A percentile compares a stretch with the other conserved stretches of the same genome.
Evolutionary conservation across 768 basidiomycete genomes (phyloP).

Genomic region (Steccherinum ochraceum): DNA sequence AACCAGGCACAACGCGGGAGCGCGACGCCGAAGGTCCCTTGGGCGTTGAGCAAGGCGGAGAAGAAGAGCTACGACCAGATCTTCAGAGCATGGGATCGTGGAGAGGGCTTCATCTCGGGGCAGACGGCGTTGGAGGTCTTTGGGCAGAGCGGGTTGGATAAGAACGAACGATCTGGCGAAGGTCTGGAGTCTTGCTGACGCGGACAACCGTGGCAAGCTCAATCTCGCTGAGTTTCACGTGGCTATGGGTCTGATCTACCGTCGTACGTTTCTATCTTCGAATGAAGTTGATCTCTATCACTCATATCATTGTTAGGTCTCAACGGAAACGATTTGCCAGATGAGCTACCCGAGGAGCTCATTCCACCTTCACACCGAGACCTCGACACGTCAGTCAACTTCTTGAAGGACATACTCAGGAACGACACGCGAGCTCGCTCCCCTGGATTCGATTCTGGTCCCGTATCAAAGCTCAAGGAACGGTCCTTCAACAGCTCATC

Average conservation of each 20-base stretch:
- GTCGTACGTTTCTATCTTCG: conserved; percentile 54
- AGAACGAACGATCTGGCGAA: conserved; percentile 88
- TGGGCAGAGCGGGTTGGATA: conserved; percentile 83
- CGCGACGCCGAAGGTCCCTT: conserved; percentile 64
- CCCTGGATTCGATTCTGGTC: conserved; percentile 41
- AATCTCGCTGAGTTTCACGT: conserved; percentile 96
- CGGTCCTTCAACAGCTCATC: conserved; percentile 62
- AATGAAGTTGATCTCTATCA: not conserved
- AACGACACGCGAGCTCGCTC: conserved; percentile 77
- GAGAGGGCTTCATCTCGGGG: conserved; percentile 82
- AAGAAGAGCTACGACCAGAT: conserved; percentile 97
- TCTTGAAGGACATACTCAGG: conserved; percentile 81
- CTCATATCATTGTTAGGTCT: conserved; percentile 46
- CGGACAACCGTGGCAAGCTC: conserved; percentile 90
- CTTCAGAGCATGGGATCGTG: conserved; percentile 93
- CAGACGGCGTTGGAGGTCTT: conserved; percentile 86
- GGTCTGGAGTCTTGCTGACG: conserved; percentile 94
- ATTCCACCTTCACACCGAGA: conserved; percentile 88
- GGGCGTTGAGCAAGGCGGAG: conserved; percentile 83
- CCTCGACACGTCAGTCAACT: conserved; percentile 83
- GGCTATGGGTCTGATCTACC: conserved; percentile 97
- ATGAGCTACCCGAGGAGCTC: conserved; percentile 80
- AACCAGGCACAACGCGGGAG: conserved; percentile 70
- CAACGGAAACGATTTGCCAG: conserved; percentile 89
- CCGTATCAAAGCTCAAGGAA: conserved; percentile 56